Percentiles rank a stretch among this genome's conserved stretches.
Conservation (phyloP, 2,329 filamentous ascomycete genomes). For the Furcasterigmium furcatum region DNA sequence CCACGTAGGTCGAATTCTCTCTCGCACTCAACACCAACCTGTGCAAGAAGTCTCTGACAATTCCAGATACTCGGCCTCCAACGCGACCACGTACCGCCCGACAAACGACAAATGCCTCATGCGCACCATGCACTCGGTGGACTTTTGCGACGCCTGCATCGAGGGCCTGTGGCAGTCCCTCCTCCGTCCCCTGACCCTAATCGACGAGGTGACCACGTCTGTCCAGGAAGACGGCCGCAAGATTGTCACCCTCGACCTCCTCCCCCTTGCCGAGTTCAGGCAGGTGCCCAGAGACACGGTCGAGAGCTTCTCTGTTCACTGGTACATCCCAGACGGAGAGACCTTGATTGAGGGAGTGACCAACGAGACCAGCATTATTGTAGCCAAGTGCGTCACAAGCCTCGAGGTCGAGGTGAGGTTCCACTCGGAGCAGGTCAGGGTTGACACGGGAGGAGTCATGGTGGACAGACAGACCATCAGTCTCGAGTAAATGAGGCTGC, state of each 20-base stretch:
- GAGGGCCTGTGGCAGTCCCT: conserved; percentile 24
- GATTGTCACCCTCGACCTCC: conserved; percentile 17
- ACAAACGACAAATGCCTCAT: conserved; percentile 24
- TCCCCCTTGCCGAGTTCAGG: conserved; percentile 22
- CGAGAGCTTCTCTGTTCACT: conserved; percentile 21
- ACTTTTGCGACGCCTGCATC: conserved; percentile 24
- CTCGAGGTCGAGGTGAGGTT: conserved; percentile 22
- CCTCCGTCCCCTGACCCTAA: conserved; percentile 16
- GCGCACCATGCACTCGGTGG: conserved; percentile 20
- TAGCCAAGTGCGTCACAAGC: conserved; percentile 9
- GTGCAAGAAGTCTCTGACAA: not conserved
- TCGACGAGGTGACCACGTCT: conserved; percentile 21
- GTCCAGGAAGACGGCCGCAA: conserved; percentile 14
- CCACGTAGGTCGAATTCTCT: conserved; percentile 16
- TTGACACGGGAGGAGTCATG: conserved; percentile 14
- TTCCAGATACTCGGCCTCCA: conserved; percentile 18
- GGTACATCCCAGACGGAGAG: conserved; percentile 18
- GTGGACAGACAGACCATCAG: conserved; percentile 15
- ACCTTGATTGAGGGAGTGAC: conserved; percentile 18
- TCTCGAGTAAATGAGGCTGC: too few relatives aligned
- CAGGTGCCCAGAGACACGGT: conserved; percentile 15
- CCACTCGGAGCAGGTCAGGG: conserved; percentile 21
- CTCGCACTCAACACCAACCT: too few relatives aligned
- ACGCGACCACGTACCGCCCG: conserved; percentile 22
- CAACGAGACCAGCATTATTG: conserved; percentile 20